These are phyloP conservation scores for Cystobasidium sp. DNA, from an alignment of 1,284 basidiomycete species.

Conservation along the genomic window DNA sequence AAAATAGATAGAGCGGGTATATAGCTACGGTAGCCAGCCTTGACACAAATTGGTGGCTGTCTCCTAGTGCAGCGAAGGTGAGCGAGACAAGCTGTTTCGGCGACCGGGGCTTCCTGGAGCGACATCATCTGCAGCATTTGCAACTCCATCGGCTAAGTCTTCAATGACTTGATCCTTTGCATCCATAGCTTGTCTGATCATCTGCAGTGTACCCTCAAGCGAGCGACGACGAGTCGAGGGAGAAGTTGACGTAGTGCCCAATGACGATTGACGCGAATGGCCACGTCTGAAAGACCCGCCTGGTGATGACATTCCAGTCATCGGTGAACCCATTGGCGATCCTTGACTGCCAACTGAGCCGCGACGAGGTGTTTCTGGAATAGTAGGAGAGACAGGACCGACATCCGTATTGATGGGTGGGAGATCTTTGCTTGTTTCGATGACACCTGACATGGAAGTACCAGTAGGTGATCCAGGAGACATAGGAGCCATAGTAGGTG, in stretches of 20 bases:
- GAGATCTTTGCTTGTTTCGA: conserved; percentile 46
- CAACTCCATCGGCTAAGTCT: conserved; percentile 43
- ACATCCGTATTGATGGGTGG: conserved; percentile 58
- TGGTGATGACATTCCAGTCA: conserved; percentile 16
- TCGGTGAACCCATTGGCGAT: conserved; percentile 28
- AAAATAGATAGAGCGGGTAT: no score
- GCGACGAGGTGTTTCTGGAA: conserved; percentile 38
- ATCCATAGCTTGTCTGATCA: conserved; percentile 68
- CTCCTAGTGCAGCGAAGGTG: conserved; percentile 16
- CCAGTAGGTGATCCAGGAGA: conserved; percentile 36
- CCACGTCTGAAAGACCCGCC: conserved; percentile 68
- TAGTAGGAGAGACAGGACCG: conserved; percentile 50
- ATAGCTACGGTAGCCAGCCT: no score
- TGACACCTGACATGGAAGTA: conserved; percentile 46
- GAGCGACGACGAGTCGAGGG: conserved; percentile 90
- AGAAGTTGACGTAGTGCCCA: conserved; percentile 95
- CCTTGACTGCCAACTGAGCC: conserved; percentile 34
- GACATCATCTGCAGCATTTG: conserved; percentile 37
- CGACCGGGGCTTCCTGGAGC: conserved; percentile 35
- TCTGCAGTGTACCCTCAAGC: conserved; percentile 92
- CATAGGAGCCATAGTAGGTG: conserved; percentile 36
- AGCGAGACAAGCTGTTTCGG: conserved; percentile 29
- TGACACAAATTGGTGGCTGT: no score
- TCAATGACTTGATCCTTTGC: conserved; percentile 42
- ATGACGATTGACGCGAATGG: conserved; percentile 81